Conservation (phyloP, 1,284 basidiomycete species). For the Microstroma glucosiphilum region DNA sequence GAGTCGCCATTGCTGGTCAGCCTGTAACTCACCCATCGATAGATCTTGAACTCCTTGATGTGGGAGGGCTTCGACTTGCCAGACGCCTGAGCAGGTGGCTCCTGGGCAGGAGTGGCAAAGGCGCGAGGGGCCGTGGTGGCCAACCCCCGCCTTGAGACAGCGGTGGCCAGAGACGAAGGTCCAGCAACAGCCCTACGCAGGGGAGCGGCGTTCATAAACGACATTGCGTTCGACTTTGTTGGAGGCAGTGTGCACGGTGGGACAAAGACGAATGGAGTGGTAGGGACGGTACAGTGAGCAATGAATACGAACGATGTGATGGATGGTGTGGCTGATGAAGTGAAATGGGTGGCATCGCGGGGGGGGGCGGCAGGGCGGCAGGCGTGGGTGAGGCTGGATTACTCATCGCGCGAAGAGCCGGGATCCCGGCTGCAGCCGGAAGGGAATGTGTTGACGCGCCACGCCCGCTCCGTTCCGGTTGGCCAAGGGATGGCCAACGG, state of each 20-base stretch:
- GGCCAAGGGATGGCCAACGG: too few species aligned
- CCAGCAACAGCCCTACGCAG: constrained; percentile 6
- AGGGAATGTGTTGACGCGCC: too few species aligned
- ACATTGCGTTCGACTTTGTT: background rate
- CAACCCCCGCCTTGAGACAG: constrained; percentile 14
- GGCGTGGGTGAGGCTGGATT: too few species aligned
- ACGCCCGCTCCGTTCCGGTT: too few species aligned
- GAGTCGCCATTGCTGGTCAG: background rate
- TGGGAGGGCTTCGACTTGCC: constrained; percentile 33
- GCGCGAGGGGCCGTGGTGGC: constrained; percentile 33
- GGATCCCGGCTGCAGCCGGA: too few species aligned
- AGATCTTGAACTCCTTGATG: constrained; percentile 49
- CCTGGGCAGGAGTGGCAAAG: constrained; percentile 41
- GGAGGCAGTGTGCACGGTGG: background rate
- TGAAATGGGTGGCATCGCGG: background rate
- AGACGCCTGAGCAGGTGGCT: constrained; percentile 17
- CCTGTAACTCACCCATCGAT: constrained; percentile 39
- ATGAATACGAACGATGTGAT: background rate
- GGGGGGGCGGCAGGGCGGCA: too few species aligned
- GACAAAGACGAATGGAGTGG: background rate
- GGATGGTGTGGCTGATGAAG: background rate
- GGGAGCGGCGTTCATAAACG: background rate
- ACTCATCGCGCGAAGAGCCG: too few species aligned
- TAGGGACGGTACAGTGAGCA: background rate
- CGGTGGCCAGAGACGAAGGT: background rate